Evolutionary conservation across 2,329 filamentous ascomycete species (phyloP).

Genomic region (Plectosphaerella plurivora): DNA sequence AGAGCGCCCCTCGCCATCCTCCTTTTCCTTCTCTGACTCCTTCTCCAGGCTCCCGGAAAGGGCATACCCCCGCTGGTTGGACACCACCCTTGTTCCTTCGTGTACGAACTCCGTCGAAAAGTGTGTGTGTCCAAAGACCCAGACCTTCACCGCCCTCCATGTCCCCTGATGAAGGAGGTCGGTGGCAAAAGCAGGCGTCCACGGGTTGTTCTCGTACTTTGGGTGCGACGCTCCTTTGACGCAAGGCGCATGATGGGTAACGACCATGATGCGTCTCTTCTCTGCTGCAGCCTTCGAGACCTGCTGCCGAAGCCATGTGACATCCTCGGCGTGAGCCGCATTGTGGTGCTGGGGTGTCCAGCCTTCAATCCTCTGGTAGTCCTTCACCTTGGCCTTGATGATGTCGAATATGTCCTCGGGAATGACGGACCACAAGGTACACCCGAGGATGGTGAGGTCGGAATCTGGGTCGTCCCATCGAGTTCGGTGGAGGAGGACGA

Average conservation of each 20-base stretch:
- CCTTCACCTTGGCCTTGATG: conserved; percentile 41
- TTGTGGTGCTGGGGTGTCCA: conserved; percentile 51
- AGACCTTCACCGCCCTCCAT: conserved; percentile 28
- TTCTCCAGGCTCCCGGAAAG: conserved; percentile 14
- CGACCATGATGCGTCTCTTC: conserved; percentile 35
- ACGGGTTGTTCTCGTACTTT: conserved; percentile 39
- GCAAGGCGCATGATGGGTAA: conserved; percentile 56
- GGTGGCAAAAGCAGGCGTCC: conserved; percentile 48
- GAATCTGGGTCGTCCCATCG: conserved; percentile 33
- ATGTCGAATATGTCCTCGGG: conserved; percentile 28
- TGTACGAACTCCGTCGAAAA: conserved; percentile 30
- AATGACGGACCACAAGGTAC: conserved; percentile 52
- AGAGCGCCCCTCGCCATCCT: too few species aligned
- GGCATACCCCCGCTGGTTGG: conserved; percentile 40
- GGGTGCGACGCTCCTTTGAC: conserved; percentile 42
- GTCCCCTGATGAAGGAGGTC: conserved; percentile 29
- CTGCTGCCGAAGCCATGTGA: conserved; percentile 42
- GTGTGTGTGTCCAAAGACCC: conserved; percentile 47
- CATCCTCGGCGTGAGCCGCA: conserved; percentile 37
- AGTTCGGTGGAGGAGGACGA: conserved; percentile 39
- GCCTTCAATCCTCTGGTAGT: conserved; percentile 47
- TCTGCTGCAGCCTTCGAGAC: conserved; percentile 17
- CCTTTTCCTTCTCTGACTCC: background rate
- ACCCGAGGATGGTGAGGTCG: conserved; percentile 48
- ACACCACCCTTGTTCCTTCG: conserved; percentile 30